Base-by-base conservation (phyloP, 768 basidiomycete species). In the Psilocybe azurescens region DNA sequence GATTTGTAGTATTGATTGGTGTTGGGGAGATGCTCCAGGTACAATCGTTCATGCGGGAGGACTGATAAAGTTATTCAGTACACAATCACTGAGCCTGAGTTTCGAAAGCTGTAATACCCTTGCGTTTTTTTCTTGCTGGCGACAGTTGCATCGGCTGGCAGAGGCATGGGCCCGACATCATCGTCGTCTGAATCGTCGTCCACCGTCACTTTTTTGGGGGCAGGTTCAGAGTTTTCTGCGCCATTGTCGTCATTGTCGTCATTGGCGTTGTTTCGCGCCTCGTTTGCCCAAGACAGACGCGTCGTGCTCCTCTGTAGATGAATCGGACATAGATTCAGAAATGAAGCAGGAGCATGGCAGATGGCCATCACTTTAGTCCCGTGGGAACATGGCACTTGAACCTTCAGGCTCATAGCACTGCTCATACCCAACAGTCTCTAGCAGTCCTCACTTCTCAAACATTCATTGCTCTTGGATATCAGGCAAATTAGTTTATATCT, bases 1-100 rank as follows among this genome's bases (percentile, higher is more conserved):
- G 93, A 95, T 79, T 96, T 95, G 80, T 89, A 90, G 78, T 99
- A 99, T 67, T 97, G 89, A 75, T 98, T 94, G 56, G 94, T 86
- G 67, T 87, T 87, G 1, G 97, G 97, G 18, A 99, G 79, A 77
- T 97, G 94, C 41, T 95, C 94, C 49, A 99, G 83, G 78, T 93
- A 99, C 16, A 98, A 81, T 67, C 88, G 85, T 80, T 99, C 97
- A 74, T 98, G 95, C 0, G 92, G 95, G 6, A 99, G 84, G 47
- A 97, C 95, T 98, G 63, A 13, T 36, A 28, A 30, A 32, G 29
- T 47, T 44, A 58, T 49, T 30, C 2, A 63, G 73, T 30, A 61
- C 56, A 66, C 55, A 58, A 62, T 63, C 60, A 51, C 46, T 18
- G 20, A 30, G 38, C 33, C 5, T 48, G 33, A 8, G 52, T 38